A percentile compares a stretch with the other conserved stretches of the same genome.
Evolutionary conservation across 192 early-diverging fungal species (phyloP).

Genomic region (Cetraspora pellucida): DNA sequence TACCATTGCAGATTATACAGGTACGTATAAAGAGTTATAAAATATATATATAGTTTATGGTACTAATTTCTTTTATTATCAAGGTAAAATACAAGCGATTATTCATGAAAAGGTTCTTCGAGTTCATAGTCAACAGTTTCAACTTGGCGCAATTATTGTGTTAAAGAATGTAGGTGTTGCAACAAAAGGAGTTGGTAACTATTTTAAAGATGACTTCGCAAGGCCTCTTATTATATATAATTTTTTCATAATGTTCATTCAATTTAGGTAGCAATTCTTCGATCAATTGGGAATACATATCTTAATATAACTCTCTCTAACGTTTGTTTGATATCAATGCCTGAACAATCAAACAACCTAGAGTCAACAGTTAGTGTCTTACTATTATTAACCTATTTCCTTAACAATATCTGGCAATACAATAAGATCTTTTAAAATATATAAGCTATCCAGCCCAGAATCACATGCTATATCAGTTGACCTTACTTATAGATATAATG

Average conservation of each 20-base stretch:
- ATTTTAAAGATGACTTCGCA: not conserved
- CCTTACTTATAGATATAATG: no score
- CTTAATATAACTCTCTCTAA: not conserved
- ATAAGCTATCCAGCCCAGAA: no score
- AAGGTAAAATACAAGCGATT: not conserved
- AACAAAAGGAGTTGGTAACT: not conserved
- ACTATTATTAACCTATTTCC: no score
- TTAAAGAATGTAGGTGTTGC: not conserved
- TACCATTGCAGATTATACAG: constrained; percentile 1
- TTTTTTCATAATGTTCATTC: not conserved
- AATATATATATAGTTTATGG: not conserved
- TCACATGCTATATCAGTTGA: no score
- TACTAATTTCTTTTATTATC: not conserved
- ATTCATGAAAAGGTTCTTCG: not conserved
- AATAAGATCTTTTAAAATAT: no score
- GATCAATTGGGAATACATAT: not conserved
- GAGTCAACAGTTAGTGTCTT: no score
- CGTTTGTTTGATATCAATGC: not conserved
- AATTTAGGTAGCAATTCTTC: not conserved
- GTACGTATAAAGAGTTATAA: not conserved
- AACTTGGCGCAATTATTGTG: not conserved
- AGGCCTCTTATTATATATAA: not conserved
- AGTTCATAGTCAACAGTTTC: not conserved
- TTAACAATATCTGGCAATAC: no score
- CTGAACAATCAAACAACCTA: no score